Evolutionary conservation across 441 rosid genomes (phyloP), one percentile per base, ranked within the genome.

Genomic region (Erodium texanum): DNA sequence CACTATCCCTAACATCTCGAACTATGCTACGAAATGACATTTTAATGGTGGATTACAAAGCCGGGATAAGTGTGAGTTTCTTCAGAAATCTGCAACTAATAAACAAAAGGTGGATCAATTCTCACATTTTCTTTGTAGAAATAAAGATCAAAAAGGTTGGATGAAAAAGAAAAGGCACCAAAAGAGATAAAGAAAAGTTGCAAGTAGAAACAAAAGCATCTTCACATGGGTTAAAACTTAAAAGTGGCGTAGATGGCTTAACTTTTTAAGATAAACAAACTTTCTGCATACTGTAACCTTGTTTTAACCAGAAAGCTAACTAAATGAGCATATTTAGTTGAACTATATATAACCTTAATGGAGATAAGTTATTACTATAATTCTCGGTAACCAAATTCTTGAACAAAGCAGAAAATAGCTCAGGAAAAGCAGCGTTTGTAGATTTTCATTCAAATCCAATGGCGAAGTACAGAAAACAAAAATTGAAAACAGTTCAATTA

Each of bases 21-120:
- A 91, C 92, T 67, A 93, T 91, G 78, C 97, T 87, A 0, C 97
- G 86, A 77, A 93, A 89, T 0, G 98, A 93, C 98, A 91, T 93
- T 68, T 79, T 15, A 14, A 14, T 45, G 18, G 5, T n/a, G 52
- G 16, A n/a, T 45, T 45, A 11, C 52, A 45, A n/a, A n/a, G 14
- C n/a, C 52, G 2, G 41, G 41, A 36, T 5, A 10, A 5, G 1
- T 36, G 16, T 45, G 14, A 12, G 14, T 45, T 16, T 14, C 52
- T 45, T 45, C 52, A 14, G 52, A 45, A 45, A 45, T 45, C 52
- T 41, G 48, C 48, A 9, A 3, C 48, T 11, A 14, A 11, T 41
- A 12, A 1, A 12, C 48, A 41, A 10, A 41, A 41, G 8, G n/a
- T 41, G 48, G 15, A 41, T 41, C 48, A 41, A 3, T 41, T 41